phyloP scores from a whole-genome alignment of 2,329 filamentous ascomycete species.

The Achaetomium macrosporum region DNA sequence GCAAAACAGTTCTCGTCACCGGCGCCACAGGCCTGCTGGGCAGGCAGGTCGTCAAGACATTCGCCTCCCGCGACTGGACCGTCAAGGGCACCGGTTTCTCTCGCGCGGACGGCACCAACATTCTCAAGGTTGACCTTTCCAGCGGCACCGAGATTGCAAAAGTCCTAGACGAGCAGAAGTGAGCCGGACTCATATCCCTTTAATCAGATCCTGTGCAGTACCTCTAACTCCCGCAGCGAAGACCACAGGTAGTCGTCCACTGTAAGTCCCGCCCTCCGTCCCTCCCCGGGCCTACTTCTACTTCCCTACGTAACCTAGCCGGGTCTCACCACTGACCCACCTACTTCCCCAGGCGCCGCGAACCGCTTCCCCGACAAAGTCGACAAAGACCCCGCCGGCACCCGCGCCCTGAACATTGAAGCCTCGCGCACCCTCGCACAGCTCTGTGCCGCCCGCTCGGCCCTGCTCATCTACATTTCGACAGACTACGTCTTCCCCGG shows the following conservation, averaged over 20 bases:
- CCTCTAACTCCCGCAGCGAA: constrained; percentile 1
- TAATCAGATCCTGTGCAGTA: background rate
- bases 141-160: constrained; percentile 42
- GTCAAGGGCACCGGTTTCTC: constrained; percentile 69
- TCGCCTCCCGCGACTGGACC: constrained; percentile 59
- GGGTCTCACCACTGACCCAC: background rate
- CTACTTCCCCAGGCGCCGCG: constrained; percentile 58
- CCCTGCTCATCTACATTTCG: constrained; percentile 70
- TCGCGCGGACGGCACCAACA: constrained; percentile 62
- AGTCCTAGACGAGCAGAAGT: constrained; percentile 51
- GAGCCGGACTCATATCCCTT: constrained; percentile 20
- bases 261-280: constrained; percentile 46
- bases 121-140: constrained; percentile 55
- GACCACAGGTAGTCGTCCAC: constrained; percentile 64
- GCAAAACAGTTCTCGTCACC: constrained; percentile 64
- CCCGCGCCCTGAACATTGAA: constrained; percentile 66
- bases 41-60: constrained; percentile 67
- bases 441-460: constrained; percentile 55
- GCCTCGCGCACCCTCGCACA: constrained; percentile 62
- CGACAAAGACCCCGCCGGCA: constrained; percentile 69
- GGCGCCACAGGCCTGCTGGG: constrained; percentile 82
- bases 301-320: background rate
- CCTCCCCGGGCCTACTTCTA: background rate
- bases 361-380: constrained; percentile 86
- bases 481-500: constrained; percentile 79